Conservation (phyloP, 768 basidiomycete species). For the Arthromyces matolae region DNA sequence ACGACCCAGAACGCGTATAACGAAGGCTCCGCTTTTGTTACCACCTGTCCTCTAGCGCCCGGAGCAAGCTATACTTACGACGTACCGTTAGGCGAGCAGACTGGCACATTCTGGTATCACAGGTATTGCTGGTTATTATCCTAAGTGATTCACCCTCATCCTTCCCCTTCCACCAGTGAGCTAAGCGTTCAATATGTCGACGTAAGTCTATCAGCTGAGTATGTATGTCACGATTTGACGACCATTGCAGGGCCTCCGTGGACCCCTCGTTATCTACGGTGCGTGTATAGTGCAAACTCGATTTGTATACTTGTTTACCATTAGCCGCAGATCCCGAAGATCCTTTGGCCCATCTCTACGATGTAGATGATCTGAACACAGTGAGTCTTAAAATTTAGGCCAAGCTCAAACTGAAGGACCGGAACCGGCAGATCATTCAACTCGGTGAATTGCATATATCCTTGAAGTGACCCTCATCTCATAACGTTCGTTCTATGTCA, state of each 20-base stretch:
- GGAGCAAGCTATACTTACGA: conserved; percentile 34
- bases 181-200: conserved; percentile 28
- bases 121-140: no score
- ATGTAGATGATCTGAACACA: conserved; percentile 14
- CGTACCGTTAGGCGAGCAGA: conserved; percentile 32
- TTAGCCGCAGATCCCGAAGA: conserved; percentile 10
- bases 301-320: neutral
- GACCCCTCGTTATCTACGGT: conserved; percentile 33
- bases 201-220: conserved; percentile 18
- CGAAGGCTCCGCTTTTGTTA: conserved; percentile 39
- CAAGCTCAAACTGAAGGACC: neutral
- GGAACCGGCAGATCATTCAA: conserved; percentile 12
- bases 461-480: conserved; percentile 23
- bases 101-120: conserved; percentile 43
- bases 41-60: conserved; percentile 40
- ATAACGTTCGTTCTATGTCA: conserved; percentile 11
- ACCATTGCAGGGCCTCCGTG: conserved; percentile 26
- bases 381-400: neutral
- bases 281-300: neutral
- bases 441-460: conserved; percentile 9
- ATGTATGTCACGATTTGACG: no score
- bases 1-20: conserved; percentile 20
- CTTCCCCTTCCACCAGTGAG: no score
- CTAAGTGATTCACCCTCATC: no score
- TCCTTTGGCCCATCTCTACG: conserved; percentile 13